Conservation (phyloP, 176 grass and related monocot species). For the Luzula sylvatica region DNA sequence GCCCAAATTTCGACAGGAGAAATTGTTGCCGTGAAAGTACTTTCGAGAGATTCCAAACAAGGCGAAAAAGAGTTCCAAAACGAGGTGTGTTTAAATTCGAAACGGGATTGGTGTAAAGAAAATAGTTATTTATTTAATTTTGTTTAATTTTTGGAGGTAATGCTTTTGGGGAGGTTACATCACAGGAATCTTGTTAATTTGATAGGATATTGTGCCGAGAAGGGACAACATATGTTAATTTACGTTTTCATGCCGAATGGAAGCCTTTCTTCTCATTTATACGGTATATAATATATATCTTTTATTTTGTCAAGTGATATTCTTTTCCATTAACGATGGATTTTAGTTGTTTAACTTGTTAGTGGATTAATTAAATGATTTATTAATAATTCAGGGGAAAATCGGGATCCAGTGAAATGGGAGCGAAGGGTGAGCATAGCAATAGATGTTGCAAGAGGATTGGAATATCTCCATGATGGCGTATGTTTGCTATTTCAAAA, state of each 20-base stretch:
- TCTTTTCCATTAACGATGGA: neutral
- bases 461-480: slow-evolving; percentile 96
- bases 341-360: neutral
- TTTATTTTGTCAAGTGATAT: neutral
- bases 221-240: slow-evolving; percentile 80
- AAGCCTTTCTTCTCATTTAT: slow-evolving; percentile 87
- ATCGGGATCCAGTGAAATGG: slow-evolving; percentile 50
- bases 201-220: slow-evolving; percentile 94
- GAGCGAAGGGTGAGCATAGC: slow-evolving; percentile 80
- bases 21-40: slow-evolving; percentile 81
- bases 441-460: slow-evolving; percentile 84
- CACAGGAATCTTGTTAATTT: slow-evolving; percentile 98
- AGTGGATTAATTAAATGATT: slow-evolving; percentile 10
- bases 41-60: slow-evolving; percentile 82
- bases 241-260: slow-evolving; percentile 97
- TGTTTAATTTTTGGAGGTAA: slow-evolving; percentile 48
- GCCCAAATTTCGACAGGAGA: slow-evolving; percentile 83
- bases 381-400: slow-evolving; percentile 49
- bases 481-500: slow-evolving; percentile 28
- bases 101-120: too few species aligned
- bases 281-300: slow-evolving; percentile 41
- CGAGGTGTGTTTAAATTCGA: slow-evolving; percentile 41
- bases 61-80: slow-evolving; percentile 96
- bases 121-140: slow-evolving; percentile 6
- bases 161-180: slow-evolving; percentile 88